phyloP scores from a whole-genome alignment of 345 rosid genomes.

The Pistacia integerrima region DNA sequence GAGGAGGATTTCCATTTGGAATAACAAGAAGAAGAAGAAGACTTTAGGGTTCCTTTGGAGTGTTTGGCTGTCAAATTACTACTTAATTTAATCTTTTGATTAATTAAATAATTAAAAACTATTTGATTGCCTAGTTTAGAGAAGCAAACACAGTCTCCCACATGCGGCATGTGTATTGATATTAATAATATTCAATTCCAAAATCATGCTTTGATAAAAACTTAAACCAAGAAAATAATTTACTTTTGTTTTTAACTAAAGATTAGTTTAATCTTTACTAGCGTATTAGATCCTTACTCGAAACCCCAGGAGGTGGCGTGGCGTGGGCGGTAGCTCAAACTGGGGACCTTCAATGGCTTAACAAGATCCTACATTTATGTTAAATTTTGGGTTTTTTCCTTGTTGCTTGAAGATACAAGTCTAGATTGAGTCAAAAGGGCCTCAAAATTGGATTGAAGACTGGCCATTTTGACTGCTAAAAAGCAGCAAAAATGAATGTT shows the following conservation, averaged over 20 bases:
- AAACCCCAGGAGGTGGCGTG: slow-evolving; percentile 50
- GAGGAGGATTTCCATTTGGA: slow-evolving; percentile 23
- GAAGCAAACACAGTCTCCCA: slow-evolving; percentile 78
- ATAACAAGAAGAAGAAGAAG: neutral
- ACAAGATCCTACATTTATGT: slow-evolving; percentile 51
- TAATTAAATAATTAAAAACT: neutral
- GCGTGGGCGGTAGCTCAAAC: slow-evolving; percentile 35
- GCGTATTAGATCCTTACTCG: slow-evolving; percentile 28
- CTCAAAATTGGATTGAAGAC: slow-evolving; percentile 33
- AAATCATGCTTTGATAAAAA: slow-evolving; percentile 14
- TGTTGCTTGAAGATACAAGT: slow-evolving; percentile 50
- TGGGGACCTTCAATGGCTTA: slow-evolving; percentile 23
- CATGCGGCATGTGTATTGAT: slow-evolving; percentile 70
- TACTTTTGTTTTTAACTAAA: slow-evolving; percentile 19
- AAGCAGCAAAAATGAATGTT: slow-evolving; percentile 39
- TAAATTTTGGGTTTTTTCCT: slow-evolving; percentile 13
- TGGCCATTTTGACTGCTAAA: slow-evolving; percentile 38
- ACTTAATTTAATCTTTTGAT: slow-evolving; percentile 16
- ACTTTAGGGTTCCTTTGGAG: slow-evolving; percentile 16
- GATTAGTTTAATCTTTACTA: neutral
- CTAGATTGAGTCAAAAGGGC: slow-evolving; percentile 65
- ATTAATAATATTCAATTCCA: slow-evolving; percentile 39
- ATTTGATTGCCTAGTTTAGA: slow-evolving; percentile 24
- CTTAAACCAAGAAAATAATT: slow-evolving; percentile 32
- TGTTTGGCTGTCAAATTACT: slow-evolving; percentile 29